A percentile compares a stretch with the other conserved stretches of the same genome.
Conservation (phyloP, 495 filamentous ascomycete species). For the Entonaema liquescens region DNA sequence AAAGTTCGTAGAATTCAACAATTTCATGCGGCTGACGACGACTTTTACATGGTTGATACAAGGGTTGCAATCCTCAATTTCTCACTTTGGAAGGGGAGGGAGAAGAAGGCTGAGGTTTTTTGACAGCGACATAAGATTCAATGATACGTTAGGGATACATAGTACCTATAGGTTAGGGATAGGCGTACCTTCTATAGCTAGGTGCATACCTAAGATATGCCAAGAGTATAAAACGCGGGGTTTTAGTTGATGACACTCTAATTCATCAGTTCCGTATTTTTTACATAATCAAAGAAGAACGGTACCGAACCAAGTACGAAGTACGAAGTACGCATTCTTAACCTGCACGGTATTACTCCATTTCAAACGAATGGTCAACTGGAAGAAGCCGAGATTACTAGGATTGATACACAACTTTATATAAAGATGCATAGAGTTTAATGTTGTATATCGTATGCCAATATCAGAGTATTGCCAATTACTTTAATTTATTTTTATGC, state of each 20-base stretch:
- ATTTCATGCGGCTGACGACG: conserved; percentile 36
- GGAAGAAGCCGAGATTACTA: background rate
- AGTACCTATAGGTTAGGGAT: too few species aligned
- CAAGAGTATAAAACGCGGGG: conserved; percentile 39
- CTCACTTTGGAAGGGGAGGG: conserved; percentile 12
- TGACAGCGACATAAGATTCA: conserved; percentile 18
- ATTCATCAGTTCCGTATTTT: background rate
- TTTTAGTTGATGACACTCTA: conserved; percentile 17
- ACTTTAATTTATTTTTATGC: background rate
- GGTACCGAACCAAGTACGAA: background rate
- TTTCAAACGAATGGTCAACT: background rate
- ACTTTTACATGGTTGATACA: conserved; percentile 16
- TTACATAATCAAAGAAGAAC: background rate
- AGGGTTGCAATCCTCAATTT: conserved; percentile 30
- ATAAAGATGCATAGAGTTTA: background rate
- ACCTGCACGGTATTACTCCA: too few species aligned
- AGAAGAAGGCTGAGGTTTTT: conserved; percentile 11
- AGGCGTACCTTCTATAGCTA: background rate
- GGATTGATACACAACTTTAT: background rate
- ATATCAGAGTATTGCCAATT: background rate
- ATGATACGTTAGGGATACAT: too few species aligned
- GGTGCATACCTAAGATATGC: conserved; percentile 10
- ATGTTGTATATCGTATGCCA: background rate
- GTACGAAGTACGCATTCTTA: background rate
- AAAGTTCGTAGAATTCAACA: conserved; percentile 15